Conservation (phyloP, 306 rosid species). For the Malus sieversii region DNA sequence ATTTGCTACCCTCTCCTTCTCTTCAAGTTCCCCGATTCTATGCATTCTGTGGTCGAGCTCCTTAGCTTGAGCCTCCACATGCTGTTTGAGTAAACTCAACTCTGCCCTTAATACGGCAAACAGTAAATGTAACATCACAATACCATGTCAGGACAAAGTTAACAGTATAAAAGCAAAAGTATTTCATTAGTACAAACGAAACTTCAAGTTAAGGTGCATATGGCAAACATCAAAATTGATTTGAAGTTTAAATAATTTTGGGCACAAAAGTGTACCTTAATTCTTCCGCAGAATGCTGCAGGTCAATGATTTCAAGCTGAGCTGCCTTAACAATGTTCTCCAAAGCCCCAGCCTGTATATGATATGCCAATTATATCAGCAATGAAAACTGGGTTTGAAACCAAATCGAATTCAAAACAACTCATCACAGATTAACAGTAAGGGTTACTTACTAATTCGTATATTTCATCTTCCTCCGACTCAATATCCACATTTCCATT, state of each 20-base stretch:
- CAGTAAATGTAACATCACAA: slow-evolving; percentile 27
- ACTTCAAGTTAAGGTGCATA: not conserved
- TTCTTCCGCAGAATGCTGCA: slow-evolving; percentile 66
- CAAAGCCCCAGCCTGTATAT: slow-evolving; percentile 80
- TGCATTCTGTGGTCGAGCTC: slow-evolving; percentile 73
- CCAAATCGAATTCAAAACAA: not conserved
- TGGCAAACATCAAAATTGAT: not conserved
- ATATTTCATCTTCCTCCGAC: slow-evolving; percentile 70
- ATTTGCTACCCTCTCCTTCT: slow-evolving; percentile 84
- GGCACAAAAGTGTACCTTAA: slow-evolving; percentile 49
- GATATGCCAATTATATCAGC: slow-evolving; percentile 22
- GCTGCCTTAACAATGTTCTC: slow-evolving; percentile 89
- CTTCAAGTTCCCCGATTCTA: slow-evolving; percentile 79
- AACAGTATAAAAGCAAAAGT: slow-evolving; percentile 12
- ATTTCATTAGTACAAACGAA: not conserved
- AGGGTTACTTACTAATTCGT: slow-evolving; percentile 50
- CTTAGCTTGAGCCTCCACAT: slow-evolving; percentile 68
- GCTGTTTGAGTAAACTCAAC: slow-evolving; percentile 85
- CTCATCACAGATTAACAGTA: slow-evolving; percentile 8
- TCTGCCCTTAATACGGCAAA: slow-evolving; percentile 84
- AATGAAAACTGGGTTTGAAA: slow-evolving; percentile 4
- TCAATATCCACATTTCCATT: slow-evolving; percentile 34
- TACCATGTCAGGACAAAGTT: slow-evolving; percentile 33
- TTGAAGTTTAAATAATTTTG: not conserved
- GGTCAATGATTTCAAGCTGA: slow-evolving; percentile 89